These are phyloP conservation scores for Platanus orientalis DNA, from an alignment of 164 flowering plant species.

Conservation along the genomic window DNA sequence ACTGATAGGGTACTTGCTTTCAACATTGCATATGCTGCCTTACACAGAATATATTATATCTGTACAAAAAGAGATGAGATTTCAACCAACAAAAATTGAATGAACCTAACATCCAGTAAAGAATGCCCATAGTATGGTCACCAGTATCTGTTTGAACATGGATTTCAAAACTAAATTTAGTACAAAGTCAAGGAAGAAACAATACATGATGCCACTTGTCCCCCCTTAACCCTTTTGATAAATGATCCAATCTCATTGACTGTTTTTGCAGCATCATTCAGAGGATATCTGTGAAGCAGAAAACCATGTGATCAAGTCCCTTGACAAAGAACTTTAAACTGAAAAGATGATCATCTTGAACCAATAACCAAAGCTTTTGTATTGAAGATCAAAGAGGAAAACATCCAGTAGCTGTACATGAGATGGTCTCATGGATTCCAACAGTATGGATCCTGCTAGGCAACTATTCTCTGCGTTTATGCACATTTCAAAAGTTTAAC, in stretches of 20 bases:
- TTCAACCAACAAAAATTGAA: not conserved
- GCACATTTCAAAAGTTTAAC: too few relatives aligned
- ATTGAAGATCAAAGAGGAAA: not conserved
- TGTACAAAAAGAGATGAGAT: conserved; percentile 22
- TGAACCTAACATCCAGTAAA: not conserved
- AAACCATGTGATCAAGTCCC: conserved; percentile 6
- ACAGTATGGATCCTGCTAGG: not conserved
- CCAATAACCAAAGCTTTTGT: not conserved
- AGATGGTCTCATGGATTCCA: not conserved
- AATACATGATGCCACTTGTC: conserved; percentile 91
- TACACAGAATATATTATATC: conserved; percentile 77
- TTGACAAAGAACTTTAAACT: not conserved
- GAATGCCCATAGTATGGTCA: not conserved
- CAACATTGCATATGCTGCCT: conserved; percentile 75
- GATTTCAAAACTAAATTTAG: conserved; percentile 7
- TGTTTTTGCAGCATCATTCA: conserved; percentile 92
- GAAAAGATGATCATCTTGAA: not conserved
- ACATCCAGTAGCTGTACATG: not conserved
- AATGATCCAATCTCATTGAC: conserved; percentile 78
- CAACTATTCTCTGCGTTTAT: too few relatives aligned
- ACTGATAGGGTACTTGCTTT: conserved; percentile 34
- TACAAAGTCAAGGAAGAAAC: not conserved
- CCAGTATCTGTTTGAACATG: not conserved
- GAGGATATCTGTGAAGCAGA: conserved; percentile 65
- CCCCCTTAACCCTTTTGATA: conserved; percentile 93